Percentiles rank a stretch among this genome's conserved stretches.
Conservation (phyloP, 176 grass and related monocot genomes). For the Aegilops sharonensis region DNA sequence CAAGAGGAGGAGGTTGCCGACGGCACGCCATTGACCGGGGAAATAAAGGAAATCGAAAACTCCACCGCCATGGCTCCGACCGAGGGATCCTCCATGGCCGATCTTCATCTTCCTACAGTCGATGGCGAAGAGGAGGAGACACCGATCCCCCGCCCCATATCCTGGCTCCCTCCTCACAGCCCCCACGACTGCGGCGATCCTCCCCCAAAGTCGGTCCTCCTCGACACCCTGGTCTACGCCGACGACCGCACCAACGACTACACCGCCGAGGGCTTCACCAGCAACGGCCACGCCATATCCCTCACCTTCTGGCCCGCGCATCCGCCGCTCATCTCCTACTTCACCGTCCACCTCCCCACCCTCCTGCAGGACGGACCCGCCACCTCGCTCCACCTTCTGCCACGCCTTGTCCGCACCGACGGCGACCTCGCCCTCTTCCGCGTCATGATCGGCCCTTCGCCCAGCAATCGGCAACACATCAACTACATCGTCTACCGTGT, state of each 20-base stretch:
- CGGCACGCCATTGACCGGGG: too few relatives aligned
- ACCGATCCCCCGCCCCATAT: too few relatives aligned
- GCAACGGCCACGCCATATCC: not conserved
- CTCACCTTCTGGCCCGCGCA: constrained; percentile 4
- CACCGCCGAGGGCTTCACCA: not conserved
- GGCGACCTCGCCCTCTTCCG: not conserved
- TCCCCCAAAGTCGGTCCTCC: not conserved
- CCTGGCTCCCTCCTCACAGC: not conserved
- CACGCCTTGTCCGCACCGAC: not conserved
- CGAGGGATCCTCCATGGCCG: too few relatives aligned
- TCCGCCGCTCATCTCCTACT: not conserved
- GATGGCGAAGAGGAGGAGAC: too few relatives aligned
- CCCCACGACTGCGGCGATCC: not conserved
- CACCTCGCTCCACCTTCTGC: not conserved
- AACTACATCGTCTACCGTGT: too few relatives aligned
- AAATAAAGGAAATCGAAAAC: too few relatives aligned
- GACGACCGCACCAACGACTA: not conserved
- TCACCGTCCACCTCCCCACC: not conserved
- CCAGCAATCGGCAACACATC: rapidly evolving
- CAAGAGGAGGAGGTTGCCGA: too few relatives aligned
- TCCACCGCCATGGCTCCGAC: too few relatives aligned
- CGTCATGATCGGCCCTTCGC: too few relatives aligned
- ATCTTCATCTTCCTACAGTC: too few relatives aligned
- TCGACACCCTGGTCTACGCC: not conserved
- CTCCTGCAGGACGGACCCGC: not conserved